These are phyloP conservation scores for Melampsora abietis-canadensis DNA, from an alignment of 1,284 basidiomycete genomes.

Conservation along the genomic window DNA sequence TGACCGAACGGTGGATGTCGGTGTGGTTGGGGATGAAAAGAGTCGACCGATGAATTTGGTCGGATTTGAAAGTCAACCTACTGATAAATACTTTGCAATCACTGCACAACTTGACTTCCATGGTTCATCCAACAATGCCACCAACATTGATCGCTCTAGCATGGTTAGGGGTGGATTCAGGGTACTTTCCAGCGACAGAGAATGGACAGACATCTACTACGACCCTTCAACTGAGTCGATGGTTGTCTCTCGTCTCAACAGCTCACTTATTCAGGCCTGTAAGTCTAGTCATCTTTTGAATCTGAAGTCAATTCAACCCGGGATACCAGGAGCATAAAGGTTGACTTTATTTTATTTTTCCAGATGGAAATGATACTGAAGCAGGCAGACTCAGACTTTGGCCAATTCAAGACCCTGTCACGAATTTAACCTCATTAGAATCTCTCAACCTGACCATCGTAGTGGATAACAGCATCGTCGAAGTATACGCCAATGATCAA, in stretches of 20 bases:
- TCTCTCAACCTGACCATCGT: conserved; percentile 49
- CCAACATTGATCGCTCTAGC: conserved; percentile 5
- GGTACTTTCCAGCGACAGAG: conserved; percentile 46
- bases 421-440: conserved; percentile 17
- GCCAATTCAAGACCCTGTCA: conserved; percentile 38
- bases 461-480: conserved; percentile 51
- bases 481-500: conserved; percentile 52
- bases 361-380: conserved; percentile 47
- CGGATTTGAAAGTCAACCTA: conserved; percentile 46
- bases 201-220: conserved; percentile 48
- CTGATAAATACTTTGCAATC: conserved; percentile 45
- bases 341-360: not conserved
- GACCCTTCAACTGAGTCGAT: conserved; percentile 44
- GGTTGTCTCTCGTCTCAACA: conserved; percentile 42
- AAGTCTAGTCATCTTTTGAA: conserved; percentile 19
- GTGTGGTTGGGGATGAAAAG: not conserved
- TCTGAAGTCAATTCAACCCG: not conserved
- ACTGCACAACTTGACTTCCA: conserved; percentile 44
- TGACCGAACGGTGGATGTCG: not conserved
- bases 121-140: not conserved
- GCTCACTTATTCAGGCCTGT: conserved; percentile 46
- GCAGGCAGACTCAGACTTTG: conserved; percentile 47
- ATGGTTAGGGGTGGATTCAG: conserved; percentile 45
- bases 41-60: conserved; percentile 39
- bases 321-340: not conserved